Conservation (phyloP, 257 asterid species). For the Capsicum baccatum region DNA sequence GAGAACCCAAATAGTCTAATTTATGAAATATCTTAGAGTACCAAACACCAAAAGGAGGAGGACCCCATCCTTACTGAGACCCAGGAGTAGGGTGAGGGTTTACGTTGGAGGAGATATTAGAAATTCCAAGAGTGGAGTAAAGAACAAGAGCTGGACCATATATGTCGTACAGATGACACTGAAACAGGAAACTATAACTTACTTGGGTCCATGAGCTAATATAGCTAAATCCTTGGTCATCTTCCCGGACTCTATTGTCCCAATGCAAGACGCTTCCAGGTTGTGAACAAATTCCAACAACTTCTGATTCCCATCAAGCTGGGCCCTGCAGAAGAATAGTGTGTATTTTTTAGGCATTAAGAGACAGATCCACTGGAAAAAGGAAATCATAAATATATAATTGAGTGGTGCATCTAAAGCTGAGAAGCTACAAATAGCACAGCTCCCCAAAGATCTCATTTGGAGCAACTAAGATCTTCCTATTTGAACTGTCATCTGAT, state of each 20-base stretch:
- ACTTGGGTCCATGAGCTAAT: conserved; percentile 83
- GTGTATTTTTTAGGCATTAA: neutral
- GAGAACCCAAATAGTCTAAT: neutral
- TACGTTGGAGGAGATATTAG: neutral
- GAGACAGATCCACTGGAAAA: neutral
- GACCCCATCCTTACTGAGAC: neutral
- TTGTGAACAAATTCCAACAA: conserved; percentile 68
- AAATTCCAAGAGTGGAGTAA: neutral
- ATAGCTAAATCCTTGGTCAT: conserved; percentile 95
- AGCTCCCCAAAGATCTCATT: neutral
- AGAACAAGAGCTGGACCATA: conserved; percentile 1
- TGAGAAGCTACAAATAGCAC: neutral
- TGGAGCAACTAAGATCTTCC: neutral
- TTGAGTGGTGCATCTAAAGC: neutral
- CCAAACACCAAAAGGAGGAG: neutral
- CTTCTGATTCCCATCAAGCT: conserved; percentile 73
- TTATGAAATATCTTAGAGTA: neutral
- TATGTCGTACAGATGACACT: neutral
- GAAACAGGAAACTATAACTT: conserved; percentile 42
- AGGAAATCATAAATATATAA: neutral
- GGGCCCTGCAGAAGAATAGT: conserved; percentile 55
- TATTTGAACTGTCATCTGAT: neutral
- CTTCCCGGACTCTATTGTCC: conserved; percentile 86
- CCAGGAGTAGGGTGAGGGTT: neutral
- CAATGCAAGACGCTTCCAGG: conserved; percentile 84